Evolutionary conservation across 2,329 filamentous ascomycete genomes (phyloP).

Genomic region (Ilyonectria sp.): DNA sequence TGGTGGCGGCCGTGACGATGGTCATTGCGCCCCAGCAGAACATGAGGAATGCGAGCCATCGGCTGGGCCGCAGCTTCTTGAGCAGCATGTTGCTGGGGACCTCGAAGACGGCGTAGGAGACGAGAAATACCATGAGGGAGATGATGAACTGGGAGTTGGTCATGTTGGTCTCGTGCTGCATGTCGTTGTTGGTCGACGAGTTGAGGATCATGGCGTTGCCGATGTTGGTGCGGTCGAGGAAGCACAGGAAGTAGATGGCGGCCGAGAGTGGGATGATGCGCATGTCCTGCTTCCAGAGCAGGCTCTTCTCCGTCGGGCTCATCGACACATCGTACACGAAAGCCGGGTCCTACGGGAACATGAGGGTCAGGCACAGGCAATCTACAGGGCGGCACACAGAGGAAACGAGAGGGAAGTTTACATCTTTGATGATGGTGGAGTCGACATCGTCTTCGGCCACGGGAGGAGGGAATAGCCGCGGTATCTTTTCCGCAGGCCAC

Average conservation of each 20-base stretch:
- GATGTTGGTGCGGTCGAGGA: constrained; percentile 79
- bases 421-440: constrained; percentile 45
- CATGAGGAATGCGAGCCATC: constrained; percentile 78
- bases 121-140: constrained; percentile 72
- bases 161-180: constrained; percentile 74
- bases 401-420: constrained; percentile 26
- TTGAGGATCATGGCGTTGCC: constrained; percentile 80
- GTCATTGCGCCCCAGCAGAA: constrained; percentile 78
- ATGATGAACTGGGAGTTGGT: constrained; percentile 73
- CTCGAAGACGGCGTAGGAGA: constrained; percentile 73
- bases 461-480: constrained; percentile 45
- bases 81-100: constrained; percentile 78
- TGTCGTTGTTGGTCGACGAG: constrained; percentile 70
- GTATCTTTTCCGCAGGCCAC: constrained; percentile 38
- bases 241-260: constrained; percentile 76
- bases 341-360: constrained; percentile 34
- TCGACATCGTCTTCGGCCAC: constrained; percentile 47
- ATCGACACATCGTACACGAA: constrained; percentile 41
- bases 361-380: constrained; percentile 30
- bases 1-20: constrained; percentile 75
- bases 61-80: constrained; percentile 73
- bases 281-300: constrained; percentile 73
- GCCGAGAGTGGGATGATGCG: constrained; percentile 76
- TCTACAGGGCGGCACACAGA: constrained; percentile 2
- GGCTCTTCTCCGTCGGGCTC: constrained; percentile 53